A percentile compares a stretch with the other conserved stretches of the same genome.
These are phyloP conservation scores for Apiospora marii DNA, from an alignment of 2,329 filamentous ascomycete species.

Conservation along the genomic window DNA sequence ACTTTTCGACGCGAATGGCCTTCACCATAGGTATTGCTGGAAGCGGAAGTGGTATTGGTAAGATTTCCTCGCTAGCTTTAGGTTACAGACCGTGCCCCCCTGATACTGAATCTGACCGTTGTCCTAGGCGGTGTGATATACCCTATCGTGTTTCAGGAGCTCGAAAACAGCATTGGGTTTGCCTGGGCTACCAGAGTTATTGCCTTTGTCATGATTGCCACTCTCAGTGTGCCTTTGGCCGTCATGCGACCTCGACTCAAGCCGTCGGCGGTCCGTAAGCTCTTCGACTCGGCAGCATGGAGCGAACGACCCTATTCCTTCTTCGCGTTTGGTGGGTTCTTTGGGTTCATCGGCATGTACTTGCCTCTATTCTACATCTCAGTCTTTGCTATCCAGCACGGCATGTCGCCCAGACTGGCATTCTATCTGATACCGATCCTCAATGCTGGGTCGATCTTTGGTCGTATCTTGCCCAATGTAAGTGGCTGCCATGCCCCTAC, in stretches of 20 bases:
- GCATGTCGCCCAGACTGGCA: constrained; percentile 50
- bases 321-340: constrained; percentile 55
- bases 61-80: background rate
- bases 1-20: constrained; percentile 57
- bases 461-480: constrained; percentile 34
- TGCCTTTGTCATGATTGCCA: constrained; percentile 46
- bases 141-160: constrained; percentile 63
- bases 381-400: constrained; percentile 54
- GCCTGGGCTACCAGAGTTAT: constrained; percentile 48
- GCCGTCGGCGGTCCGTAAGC: constrained; percentile 48
- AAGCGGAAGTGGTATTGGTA: constrained; percentile 14
- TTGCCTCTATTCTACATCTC: constrained; percentile 58
- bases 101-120: constrained; percentile 46
- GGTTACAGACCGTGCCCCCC: background rate
- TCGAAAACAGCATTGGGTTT: constrained; percentile 55
- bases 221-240: constrained; percentile 41
- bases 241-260: constrained; percentile 47
- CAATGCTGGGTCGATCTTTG: constrained; percentile 48
- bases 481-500: background rate
- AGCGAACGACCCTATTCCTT: constrained; percentile 51
- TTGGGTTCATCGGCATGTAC: constrained; percentile 67
- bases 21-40: constrained; percentile 56
- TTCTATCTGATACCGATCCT: constrained; percentile 64
- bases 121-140: constrained; percentile 62
- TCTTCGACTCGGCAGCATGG: constrained; percentile 57